Evolutionary conservation across 2,329 filamentous ascomycete genomes (phyloP), one percentile per base, ranked within the genome.

Genomic region (Fusarium sp.): DNA sequence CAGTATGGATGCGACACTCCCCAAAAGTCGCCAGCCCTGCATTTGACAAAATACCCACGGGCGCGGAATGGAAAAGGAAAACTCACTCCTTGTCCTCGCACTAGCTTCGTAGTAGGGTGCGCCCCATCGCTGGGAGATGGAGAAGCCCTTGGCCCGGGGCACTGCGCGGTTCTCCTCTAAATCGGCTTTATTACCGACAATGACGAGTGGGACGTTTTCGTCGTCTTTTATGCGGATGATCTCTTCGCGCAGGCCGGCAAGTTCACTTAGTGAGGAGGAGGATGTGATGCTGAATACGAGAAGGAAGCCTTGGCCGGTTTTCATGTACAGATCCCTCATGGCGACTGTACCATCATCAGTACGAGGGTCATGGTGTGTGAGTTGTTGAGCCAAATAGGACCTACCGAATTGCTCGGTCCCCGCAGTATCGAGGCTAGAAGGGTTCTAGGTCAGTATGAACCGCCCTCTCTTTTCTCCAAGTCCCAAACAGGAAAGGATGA

Each of bases 261-360:
- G 86, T 79, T 97, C 93, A 72, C 89, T 87, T 40, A 97, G 84
- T n/a, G 93, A 96, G 33, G 92, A 92, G 64, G 87, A 84, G 65
- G 92, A 96, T 19, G 93, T 95, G 76, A 97, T 97, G 80, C 92
- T 95, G 81, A 97, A 97, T 59, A 97, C 94, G 37, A 97, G 86
- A 56, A 97, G 87, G 78, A 97, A 97, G 0, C 94, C 93, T 80
- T 97, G 93, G 56, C 93, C 93, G 39, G 93, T 92, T 77, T 96
- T 96, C 92, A 97, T 96, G 83, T 97, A 96, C 45, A 95, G 84
- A 77, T 96, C 92, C 76, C 92, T 87, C 86, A 89, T 89, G 57
- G 86, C 86, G 72, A 88, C 84, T 88, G 65, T 40, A 45, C 45
- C 52, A 65, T 62, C 51, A 62, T 74, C 65, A 76, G 72, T 70